Base-by-base conservation (phyloP, 805 yeast species). In the Candida nemodendra region DNA sequence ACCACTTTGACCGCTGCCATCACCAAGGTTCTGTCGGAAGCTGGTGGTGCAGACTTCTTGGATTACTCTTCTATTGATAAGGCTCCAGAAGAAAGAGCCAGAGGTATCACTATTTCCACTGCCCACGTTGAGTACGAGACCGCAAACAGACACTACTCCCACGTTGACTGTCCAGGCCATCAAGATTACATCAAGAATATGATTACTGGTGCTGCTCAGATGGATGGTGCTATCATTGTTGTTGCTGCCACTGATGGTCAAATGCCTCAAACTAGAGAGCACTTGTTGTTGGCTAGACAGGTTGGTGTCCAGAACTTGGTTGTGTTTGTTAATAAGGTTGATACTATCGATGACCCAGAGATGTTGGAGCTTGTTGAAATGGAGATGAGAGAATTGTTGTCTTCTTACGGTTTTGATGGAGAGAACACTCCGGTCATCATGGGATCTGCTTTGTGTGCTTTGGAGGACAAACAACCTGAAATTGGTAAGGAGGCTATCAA, bases 261-360 rank as follows among this genome's bases (percentile, higher is more conserved):
- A 73, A 93, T 91, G 98, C 98, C 97, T 63, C 99, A 93, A 76
- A 93, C 99, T 55, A 87, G 98, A 76, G 99, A 93, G 75, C 99
- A 93, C 74, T 77, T 93, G 73, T 74, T 93, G 68, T 81, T 93
- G 61, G 99, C 99, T 50, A 88, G 98, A 77, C 99, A 93, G 76
- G 98, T 93, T 65, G 99, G 99, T 79, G 96, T 93, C 53, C 95
- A 91, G 73, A 79, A 89, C 71, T 79, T 93, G 62, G 97, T 93
- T 67, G 99, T 93, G 36, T 93, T 86, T 57, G 98, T 93, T 44
- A 93, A 93, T 85, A 93, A 93, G 76, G 93, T 93, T 57, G 99
- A 93, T 68, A 85, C 96, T 56, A 79, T 93, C 62, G 97, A 93
- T 63, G 99, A 93, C 67, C 95, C 95, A 51, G 99, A 93, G 76